Conservation (phyloP, 805 yeast species). For the Metschnikowia peoriensis region DNA sequence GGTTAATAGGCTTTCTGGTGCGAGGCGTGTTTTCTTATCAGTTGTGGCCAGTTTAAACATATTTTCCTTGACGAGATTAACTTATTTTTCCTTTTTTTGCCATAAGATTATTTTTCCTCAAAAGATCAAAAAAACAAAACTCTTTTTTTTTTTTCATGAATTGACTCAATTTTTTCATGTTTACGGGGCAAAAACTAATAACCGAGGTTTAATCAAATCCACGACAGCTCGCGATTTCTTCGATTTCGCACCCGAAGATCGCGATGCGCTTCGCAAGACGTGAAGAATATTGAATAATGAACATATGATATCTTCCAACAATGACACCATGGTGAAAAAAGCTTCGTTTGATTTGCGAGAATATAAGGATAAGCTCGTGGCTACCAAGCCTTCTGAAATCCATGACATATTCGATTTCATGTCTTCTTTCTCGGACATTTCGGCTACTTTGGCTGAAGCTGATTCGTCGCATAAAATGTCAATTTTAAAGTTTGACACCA, state of each 20-base stretch:
- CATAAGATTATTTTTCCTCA: too few species aligned
- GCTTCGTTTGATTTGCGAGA: background rate
- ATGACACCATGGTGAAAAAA: background rate
- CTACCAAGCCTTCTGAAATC: slow-evolving; percentile 1
- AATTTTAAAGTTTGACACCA: slow-evolving; percentile 43
- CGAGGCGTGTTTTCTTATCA: too few species aligned
- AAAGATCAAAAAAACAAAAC: too few species aligned
- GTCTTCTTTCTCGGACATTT: background rate
- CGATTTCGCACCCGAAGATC: slow-evolving; percentile 3
- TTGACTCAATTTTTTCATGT: too few species aligned
- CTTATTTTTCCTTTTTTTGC: too few species aligned
- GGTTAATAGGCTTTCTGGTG: too few species aligned
- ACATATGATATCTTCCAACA: background rate
- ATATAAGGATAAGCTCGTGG: slow-evolving; percentile 6
- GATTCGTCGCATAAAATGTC: slow-evolving; percentile 9
- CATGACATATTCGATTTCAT: slow-evolving; percentile 1
- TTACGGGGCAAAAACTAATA: too few species aligned
- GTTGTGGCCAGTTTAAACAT: too few species aligned
- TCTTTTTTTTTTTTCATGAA: too few species aligned
- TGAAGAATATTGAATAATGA: background rate
- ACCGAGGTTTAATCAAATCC: too few species aligned
- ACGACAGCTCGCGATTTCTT: background rate
- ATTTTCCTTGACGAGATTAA: too few species aligned
- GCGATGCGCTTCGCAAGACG: background rate
- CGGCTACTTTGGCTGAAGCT: background rate